Conservation (phyloP, 2,329 filamentous ascomycete species). For the Colletotrichum acutatum region DNA sequence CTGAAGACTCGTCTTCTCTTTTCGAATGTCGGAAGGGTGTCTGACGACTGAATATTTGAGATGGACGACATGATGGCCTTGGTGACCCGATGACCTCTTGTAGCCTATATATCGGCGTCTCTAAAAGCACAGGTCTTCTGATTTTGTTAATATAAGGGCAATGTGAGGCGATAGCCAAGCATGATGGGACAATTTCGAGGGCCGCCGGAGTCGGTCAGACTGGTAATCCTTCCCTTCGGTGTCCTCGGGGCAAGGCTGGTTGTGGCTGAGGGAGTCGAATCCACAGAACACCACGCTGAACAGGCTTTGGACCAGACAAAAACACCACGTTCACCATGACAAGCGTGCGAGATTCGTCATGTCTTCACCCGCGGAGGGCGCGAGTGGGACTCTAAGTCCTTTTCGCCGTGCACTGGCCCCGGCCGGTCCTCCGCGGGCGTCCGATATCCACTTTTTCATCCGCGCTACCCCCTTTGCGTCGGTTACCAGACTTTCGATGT, state of each 20-base stretch:
- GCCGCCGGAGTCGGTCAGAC: background rate
- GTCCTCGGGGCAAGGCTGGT: background rate
- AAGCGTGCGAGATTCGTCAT: background rate
- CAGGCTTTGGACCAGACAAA: background rate
- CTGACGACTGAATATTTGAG: background rate
- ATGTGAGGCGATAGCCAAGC: background rate
- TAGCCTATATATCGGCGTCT: background rate
- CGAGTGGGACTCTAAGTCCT: background rate
- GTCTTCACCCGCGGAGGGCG: background rate
- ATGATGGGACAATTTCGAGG: too few relatives aligned
- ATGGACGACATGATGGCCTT: background rate
- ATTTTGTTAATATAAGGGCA: background rate
- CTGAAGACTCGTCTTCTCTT: conserved; percentile 20
- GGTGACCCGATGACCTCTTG: background rate
- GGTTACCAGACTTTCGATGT: background rate
- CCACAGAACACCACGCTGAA: background rate
- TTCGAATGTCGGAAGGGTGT: background rate
- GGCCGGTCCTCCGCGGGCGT: background rate
- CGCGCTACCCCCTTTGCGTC: background rate
- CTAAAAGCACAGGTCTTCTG: background rate
- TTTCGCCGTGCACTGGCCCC: background rate
- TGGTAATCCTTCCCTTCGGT: background rate
- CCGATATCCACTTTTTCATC: background rate
- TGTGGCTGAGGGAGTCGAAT: background rate
- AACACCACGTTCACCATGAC: background rate